Conservation (phyloP, 176 grass and related monocot species). For the Raddia guianensis region DNA sequence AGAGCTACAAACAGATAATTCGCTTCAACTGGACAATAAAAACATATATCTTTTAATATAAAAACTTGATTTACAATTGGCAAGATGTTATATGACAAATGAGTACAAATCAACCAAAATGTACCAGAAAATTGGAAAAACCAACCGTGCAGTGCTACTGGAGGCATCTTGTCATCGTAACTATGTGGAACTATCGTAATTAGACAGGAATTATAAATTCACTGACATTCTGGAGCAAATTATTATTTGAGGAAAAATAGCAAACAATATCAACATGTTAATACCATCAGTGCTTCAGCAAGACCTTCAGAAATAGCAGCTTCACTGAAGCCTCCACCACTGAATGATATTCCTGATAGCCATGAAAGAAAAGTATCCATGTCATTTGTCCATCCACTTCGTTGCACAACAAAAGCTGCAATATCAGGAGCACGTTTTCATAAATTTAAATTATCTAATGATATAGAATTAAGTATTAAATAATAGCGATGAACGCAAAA, state of each 20-base stretch:
- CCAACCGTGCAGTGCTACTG: constrained; percentile 1
- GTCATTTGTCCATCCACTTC: constrained; percentile 95
- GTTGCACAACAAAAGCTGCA: constrained; percentile 75
- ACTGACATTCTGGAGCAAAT: not conserved
- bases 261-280: not conserved
- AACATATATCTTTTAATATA: constrained; percentile 20
- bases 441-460: constrained; percentile 29
- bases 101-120: not conserved
- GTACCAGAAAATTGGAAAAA: not conserved
- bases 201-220: not conserved
- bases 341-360: constrained; percentile 80
- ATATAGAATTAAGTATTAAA: constrained; percentile 15
- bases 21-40: constrained; percentile 25
- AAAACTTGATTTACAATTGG: not conserved
- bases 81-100: constrained; percentile 14
- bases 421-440: constrained; percentile 15
- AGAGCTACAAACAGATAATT: constrained; percentile 14
- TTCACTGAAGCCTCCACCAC: constrained; percentile 81
- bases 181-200: not conserved
- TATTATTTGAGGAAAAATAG: not conserved
- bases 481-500: constrained; percentile 1
- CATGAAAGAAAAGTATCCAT: constrained; percentile 69
- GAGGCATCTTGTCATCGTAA: constrained; percentile 4
- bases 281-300: constrained; percentile 81
- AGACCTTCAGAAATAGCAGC: constrained; percentile 86